These are phyloP conservation scores for Peronosclerospora sorghi DNA, from an alignment of 352 stramenopile species.

Conservation along the genomic window DNA sequence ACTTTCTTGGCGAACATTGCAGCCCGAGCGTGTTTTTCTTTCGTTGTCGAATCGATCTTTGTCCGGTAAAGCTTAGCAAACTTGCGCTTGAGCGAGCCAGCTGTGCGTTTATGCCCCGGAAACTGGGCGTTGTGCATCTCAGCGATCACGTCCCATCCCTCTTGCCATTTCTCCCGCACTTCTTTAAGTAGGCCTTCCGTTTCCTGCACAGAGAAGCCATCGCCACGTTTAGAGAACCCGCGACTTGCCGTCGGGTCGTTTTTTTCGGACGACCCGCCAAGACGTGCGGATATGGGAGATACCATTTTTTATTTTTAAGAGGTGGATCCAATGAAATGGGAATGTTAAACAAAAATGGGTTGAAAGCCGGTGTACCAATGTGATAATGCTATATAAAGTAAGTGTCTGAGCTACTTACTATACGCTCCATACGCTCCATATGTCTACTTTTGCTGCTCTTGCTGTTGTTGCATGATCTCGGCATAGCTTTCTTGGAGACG, in stretches of 20 bases:
- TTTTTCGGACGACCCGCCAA: constrained; percentile 3
- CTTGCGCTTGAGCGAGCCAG: constrained; percentile 27
- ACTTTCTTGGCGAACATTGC: constrained; percentile 20
- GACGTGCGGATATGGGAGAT: constrained; percentile 6
- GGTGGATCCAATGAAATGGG: constrained; percentile 10
- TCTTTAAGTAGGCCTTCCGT: constrained; percentile 19
- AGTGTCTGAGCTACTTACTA: neutral
- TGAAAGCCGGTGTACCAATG: neutral
- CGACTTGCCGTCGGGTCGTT: constrained; percentile 1
- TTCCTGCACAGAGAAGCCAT: constrained; percentile 24
- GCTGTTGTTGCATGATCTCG: constrained; percentile 79
- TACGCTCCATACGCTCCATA: neutral
- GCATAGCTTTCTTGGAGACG: constrained; percentile 83
- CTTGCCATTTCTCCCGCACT: constrained; percentile 20
- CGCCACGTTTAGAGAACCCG: constrained; percentile 18
- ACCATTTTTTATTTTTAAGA: constrained; percentile 23
- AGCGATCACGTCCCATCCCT: constrained; percentile 23
- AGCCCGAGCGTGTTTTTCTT: constrained; percentile 17
- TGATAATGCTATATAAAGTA: neutral
- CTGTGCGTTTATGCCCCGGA: constrained; percentile 20
- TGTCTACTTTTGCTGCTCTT: constrained; percentile 55
- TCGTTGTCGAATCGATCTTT: constrained; percentile 11
- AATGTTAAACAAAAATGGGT: constrained; percentile 1
- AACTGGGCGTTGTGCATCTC: constrained; percentile 27
- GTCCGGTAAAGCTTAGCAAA: constrained; percentile 27